Conservation (phyloP, 768 basidiomycete genomes). For the Mrakia hoshinonis region DNA sequence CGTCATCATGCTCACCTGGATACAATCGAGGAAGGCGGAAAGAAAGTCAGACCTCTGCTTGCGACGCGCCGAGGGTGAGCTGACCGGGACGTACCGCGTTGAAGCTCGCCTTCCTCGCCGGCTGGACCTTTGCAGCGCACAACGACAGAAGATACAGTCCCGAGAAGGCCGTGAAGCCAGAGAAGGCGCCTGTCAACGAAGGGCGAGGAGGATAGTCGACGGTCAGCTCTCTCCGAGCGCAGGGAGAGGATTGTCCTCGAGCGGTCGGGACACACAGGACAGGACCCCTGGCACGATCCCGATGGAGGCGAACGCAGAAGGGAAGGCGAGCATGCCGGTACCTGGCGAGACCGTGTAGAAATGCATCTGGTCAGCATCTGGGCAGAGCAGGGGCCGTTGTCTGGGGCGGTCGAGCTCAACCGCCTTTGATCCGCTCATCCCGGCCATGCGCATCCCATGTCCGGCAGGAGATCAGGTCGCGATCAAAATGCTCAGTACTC, state of each 20-base stretch:
- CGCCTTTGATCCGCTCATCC: not conserved
- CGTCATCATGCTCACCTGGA: slow-evolving; percentile 52
- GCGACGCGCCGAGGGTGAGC: too few species aligned
- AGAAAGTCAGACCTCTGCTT: too few species aligned
- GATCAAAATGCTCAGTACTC: too few species aligned
- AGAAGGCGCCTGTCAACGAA: slow-evolving; percentile 13
- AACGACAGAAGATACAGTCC: slow-evolving; percentile 81
- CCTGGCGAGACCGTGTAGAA: not conserved
- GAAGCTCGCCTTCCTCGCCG: slow-evolving; percentile 67
- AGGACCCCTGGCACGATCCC: slow-evolving; percentile 25
- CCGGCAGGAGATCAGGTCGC: too few species aligned
- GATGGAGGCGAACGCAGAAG: slow-evolving; percentile 17
- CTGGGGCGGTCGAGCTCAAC: not conserved
- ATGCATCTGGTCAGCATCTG: not conserved
- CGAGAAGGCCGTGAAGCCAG: slow-evolving; percentile 50
- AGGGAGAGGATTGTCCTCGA: not conserved
- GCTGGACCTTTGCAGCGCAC: slow-evolving; percentile 64
- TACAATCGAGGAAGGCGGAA: slow-evolving; percentile 61
- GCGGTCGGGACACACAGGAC: slow-evolving; percentile 3
- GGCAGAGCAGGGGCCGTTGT: not conserved
- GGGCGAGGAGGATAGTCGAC: not conserved
- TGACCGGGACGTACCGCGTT: slow-evolving; percentile 55
- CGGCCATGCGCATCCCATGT: too few species aligned
- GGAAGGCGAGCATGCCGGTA: slow-evolving; percentile 27
- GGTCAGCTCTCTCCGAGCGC: not conserved